Evolutionary conservation across 139 green algal species (phyloP).

Genomic region (Chlorella sp.): DNA sequence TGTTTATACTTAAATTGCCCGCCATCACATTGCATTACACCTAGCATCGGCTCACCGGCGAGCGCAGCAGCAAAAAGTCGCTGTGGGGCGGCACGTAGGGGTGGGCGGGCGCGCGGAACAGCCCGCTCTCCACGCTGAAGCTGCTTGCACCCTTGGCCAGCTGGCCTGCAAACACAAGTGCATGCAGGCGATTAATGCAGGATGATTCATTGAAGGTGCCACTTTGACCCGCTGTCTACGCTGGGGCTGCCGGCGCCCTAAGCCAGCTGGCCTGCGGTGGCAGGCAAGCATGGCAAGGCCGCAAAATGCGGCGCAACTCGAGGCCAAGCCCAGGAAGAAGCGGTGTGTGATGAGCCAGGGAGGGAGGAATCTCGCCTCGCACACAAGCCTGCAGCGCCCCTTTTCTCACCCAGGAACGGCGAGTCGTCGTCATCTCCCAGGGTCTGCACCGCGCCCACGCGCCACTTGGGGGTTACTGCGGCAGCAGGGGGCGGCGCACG

Average conservation of each 20-base stretch:
- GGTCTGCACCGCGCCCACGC: conserved; percentile 55
- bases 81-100: conserved; percentile 53
- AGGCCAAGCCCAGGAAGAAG: not conserved
- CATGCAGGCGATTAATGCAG: too few species aligned
- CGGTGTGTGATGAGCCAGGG: too few species aligned
- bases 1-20: too few species aligned
- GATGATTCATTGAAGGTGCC: too few species aligned
- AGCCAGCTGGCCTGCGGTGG: conserved; percentile 10
- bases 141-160: conserved; percentile 48
- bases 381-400: too few species aligned
- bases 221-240: conserved; percentile 51
- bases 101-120: conserved; percentile 70
- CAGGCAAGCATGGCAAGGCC: not conserved
- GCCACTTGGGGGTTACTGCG: conserved; percentile 39
- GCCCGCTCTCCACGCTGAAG: conserved; percentile 52
- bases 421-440: conserved; percentile 69
- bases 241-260: conserved; percentile 51
- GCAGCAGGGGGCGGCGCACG: not conserved
- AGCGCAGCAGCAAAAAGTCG: conserved; percentile 87
- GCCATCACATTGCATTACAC: too few species aligned
- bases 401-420: conserved; percentile 59
- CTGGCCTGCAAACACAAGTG: not conserved
- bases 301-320: too few species aligned
- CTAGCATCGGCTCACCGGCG: not conserved
- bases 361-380: too few species aligned